Conservation (phyloP, 768 basidiomycete genomes). For the Termitomyces sp. region DNA sequence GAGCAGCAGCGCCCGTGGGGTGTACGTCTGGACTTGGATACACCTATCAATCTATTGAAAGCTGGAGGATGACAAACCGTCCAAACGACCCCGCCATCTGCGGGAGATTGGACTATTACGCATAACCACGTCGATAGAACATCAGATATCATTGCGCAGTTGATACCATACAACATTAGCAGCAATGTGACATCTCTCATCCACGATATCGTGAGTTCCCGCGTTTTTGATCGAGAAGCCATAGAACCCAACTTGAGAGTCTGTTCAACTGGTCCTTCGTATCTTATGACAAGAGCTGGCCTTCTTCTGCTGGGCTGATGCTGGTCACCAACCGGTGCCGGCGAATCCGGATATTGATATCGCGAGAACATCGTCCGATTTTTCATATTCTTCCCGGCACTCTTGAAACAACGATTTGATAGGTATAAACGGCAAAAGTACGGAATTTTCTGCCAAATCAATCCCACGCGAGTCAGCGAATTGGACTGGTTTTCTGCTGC, state of each 20-base stretch:
- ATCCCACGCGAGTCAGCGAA: neutral
- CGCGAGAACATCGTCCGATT: slow-evolving; percentile 22
- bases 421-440: neutral
- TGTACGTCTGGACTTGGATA: slow-evolving; percentile 34
- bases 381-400: slow-evolving; percentile 4
- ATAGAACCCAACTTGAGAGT: slow-evolving; percentile 21
- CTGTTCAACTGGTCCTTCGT: slow-evolving; percentile 29
- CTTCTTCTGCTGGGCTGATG: slow-evolving; percentile 35
- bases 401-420: neutral
- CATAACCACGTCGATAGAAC: neutral
- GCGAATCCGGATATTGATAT: slow-evolving; percentile 33
- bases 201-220: neutral
- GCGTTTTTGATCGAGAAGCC: neutral
- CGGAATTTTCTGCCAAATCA: neutral
- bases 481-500: neutral
- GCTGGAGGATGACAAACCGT: slow-evolving; percentile 24
- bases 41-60: neutral
- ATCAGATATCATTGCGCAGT: neutral
- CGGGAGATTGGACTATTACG: slow-evolving; percentile 40
- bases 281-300: slow-evolving; percentile 36
- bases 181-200: too few relatives aligned
- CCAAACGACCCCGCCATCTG: slow-evolving; percentile 49
- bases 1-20: slow-evolving; percentile 35
- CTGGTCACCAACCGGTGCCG: slow-evolving; percentile 50
- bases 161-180: slow-evolving; percentile 33